phyloP scores from a whole-genome alignment of 208 protist genomes.

The Wallacemonas collosoma region DNA sequence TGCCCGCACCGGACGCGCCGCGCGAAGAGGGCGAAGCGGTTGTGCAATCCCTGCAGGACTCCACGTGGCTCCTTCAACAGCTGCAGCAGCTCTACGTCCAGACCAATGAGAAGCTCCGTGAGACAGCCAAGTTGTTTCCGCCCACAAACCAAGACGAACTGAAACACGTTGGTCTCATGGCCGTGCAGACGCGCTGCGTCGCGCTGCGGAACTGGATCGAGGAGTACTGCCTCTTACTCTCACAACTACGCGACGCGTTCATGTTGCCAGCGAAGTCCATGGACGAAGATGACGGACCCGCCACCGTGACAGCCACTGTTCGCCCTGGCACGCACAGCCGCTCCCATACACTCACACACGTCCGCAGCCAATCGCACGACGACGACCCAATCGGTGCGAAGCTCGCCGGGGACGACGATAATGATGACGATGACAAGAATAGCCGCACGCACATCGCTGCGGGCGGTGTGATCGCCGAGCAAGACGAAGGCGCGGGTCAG shows the following conservation, averaged over 20 bases:
- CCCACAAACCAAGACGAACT: slow-evolving; percentile 8
- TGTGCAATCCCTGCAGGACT: slow-evolving; percentile 13
- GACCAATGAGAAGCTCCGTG: slow-evolving; percentile 31
- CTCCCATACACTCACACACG: slow-evolving; percentile 16
- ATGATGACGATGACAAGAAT: neutral
- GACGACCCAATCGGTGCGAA: neutral
- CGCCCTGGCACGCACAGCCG: slow-evolving; percentile 8
- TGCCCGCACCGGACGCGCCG: slow-evolving; percentile 30
- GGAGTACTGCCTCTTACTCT: slow-evolving; percentile 45
- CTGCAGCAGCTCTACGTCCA: slow-evolving; percentile 52
- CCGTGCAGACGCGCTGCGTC: slow-evolving; percentile 45
- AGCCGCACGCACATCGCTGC: neutral
- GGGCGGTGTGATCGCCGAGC: slow-evolving; percentile 17
- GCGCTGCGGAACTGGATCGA: slow-evolving; percentile 51
- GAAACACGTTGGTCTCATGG: slow-evolving; percentile 44
- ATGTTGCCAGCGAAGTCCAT: slow-evolving; percentile 3
- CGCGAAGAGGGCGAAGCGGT: slow-evolving; percentile 1
- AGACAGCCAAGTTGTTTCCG: slow-evolving; percentile 4
- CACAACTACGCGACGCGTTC: slow-evolving; percentile 58
- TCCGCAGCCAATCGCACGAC: slow-evolving; percentile 21
- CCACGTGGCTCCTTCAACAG: slow-evolving; percentile 34
- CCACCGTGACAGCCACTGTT: neutral
- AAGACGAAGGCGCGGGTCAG: slow-evolving; percentile 24
- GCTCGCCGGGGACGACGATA: neutral
- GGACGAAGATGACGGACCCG: slow-evolving; percentile 2